These are phyloP conservation scores for Xylariaceae sp. DNA, from an alignment of 2,329 filamentous ascomycete genomes.

Conservation along the genomic window DNA sequence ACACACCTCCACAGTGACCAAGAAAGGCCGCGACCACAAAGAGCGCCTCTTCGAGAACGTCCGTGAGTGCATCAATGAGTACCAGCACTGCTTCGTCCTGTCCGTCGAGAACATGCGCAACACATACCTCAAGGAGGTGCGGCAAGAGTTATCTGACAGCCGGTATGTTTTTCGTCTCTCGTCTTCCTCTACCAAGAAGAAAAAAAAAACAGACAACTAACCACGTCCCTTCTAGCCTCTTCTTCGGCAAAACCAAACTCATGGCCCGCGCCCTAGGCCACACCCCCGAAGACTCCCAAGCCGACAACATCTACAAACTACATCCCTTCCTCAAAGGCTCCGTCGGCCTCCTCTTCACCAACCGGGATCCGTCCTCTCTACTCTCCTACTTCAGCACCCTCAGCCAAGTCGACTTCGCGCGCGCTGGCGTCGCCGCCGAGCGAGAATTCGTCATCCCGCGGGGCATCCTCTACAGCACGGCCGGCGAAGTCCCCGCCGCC, in stretches of 20 bases:
- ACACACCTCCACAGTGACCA: slow-evolving; percentile 84
- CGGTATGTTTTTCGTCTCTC: slow-evolving; percentile 51
- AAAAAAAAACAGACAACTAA: background rate
- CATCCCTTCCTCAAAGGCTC: slow-evolving; percentile 69
- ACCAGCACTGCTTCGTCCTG: slow-evolving; percentile 91
- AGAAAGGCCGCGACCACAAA: slow-evolving; percentile 91
- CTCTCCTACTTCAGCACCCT: slow-evolving; percentile 69
- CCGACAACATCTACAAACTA: slow-evolving; percentile 71
- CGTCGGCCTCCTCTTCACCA: slow-evolving; percentile 87
- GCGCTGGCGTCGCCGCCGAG: slow-evolving; percentile 73
- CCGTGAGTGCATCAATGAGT: slow-evolving; percentile 77
- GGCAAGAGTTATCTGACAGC: slow-evolving; percentile 78
- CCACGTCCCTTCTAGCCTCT: slow-evolving; percentile 57
- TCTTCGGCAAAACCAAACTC: slow-evolving; percentile 99
- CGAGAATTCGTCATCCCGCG: slow-evolving; percentile 76
- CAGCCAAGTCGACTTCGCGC: slow-evolving; percentile 80
- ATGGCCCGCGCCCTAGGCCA: slow-evolving; percentile 92
- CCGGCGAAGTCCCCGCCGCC: slow-evolving; percentile 72
- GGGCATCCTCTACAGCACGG: slow-evolving; percentile 76
- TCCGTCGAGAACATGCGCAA: slow-evolving; percentile 97
- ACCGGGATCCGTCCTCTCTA: slow-evolving; percentile 65
- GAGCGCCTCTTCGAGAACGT: slow-evolving; percentile 85
- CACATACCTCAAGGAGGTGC: slow-evolving; percentile 87
- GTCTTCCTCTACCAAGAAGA: slow-evolving; percentile 1
- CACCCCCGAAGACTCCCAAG: slow-evolving; percentile 72